phyloP scores from a whole-genome alignment of 805 yeast genomes.

The Candida lessepsii region DNA sequence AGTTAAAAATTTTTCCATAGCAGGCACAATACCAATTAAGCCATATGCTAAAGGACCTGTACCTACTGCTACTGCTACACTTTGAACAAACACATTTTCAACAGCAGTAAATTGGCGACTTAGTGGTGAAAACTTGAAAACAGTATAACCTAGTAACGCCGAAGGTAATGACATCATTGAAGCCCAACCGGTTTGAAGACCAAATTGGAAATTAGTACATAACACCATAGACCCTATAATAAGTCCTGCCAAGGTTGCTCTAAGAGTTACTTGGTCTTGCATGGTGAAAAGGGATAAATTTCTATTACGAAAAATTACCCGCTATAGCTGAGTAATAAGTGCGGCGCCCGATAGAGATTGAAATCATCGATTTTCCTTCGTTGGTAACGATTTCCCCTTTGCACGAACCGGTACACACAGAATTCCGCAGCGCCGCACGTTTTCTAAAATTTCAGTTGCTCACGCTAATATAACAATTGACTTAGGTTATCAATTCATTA shows the following conservation, averaged over 20 bases:
- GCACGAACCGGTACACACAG: no score
- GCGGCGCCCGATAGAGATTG: no score
- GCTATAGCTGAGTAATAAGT: constrained; percentile 1
- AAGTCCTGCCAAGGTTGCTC: constrained; percentile 76
- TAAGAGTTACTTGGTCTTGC: constrained; percentile 61
- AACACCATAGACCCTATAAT: constrained; percentile 84
- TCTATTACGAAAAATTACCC: no score
- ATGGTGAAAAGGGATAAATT: not conserved
- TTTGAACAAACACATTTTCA: constrained; percentile 91
- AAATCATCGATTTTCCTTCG: no score
- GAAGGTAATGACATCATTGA: constrained; percentile 98
- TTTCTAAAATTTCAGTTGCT: constrained; percentile 4
- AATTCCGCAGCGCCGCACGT: constrained; percentile 7
- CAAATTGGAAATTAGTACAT: constrained; percentile 91
- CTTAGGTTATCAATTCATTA: not conserved
- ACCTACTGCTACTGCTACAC: constrained; percentile 94
- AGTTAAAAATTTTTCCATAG: constrained; percentile 84
- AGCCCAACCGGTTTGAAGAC: constrained; percentile 98
- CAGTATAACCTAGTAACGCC: constrained; percentile 81
- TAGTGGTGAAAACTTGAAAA: constrained; percentile 64
- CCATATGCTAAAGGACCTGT: constrained; percentile 97
- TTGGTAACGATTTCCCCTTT: no score
- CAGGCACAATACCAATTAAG: constrained; percentile 92
- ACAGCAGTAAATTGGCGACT: constrained; percentile 59
- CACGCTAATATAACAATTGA: not conserved